Evolutionary conservation across 139 green algal genomes (phyloP), one percentile per base, ranked within the genome.

Genomic region (Micromonas commoda): DNA sequence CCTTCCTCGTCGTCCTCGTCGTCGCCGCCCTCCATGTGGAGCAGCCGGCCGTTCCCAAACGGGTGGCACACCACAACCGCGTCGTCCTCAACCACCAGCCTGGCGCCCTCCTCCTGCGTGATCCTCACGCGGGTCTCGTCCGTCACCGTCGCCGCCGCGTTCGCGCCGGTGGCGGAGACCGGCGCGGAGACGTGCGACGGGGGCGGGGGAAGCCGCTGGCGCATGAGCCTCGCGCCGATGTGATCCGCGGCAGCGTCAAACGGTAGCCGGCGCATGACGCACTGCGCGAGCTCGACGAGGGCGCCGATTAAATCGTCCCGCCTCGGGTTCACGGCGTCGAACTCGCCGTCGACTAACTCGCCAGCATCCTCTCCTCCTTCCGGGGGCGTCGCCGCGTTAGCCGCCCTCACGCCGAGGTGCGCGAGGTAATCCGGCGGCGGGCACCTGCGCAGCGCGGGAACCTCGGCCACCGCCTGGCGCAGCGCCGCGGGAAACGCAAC

Each of bases 401-500:
- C 23, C 32, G 80, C 57, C 24, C 67, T 37, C 53, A 79, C 66
- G n/a, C 80, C 80, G 60, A 82, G 77, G 38, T 77, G 70, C 29
- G 75, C 26, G 19, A 82, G 68, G 29, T 71, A 34, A 28, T 82
- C 83, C 28, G 71, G 73, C 0, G 89, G 87, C 45, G 85, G 45
- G 1, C 65, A 73, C 33, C 61, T 63, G 5, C 87, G 77, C 77
- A 91, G 70, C 33, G 77, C 84, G 13, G 77, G 9, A 33, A 60
- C 65, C 24, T 86, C 74, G 71, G 85, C 78, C 1, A 80, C 72
- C 16, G 85, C 82, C 28, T 84, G 32, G 52, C 78, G 54, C 28
- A 92, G 52, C 37, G 86, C 87, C 2, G 65, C 34, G 0, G 82
- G 85, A 39, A 91, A 70, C 2, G 85, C 76, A 13, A 84, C 13